Percentiles rank a stretch among this genome's conserved stretches.
These are phyloP conservation scores for Hymenoscyphus infarciens DNA, from an alignment of 2,329 filamentous ascomycete species.

Conservation along the genomic window DNA sequence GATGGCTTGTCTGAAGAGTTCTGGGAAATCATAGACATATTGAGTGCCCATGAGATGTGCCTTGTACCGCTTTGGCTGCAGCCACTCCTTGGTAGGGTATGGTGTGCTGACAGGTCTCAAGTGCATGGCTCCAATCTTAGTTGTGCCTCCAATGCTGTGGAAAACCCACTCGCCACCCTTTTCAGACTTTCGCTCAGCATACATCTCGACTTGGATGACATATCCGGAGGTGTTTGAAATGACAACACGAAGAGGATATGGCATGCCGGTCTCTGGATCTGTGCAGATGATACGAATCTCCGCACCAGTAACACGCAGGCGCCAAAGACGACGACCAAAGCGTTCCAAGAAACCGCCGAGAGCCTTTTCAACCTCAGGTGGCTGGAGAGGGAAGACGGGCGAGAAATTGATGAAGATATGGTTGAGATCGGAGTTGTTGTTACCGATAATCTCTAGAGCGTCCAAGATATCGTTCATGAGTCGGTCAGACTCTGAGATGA, in stretches of 20 bases:
- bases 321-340: slow-evolving; percentile 92
- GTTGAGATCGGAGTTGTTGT: slow-evolving; percentile 98
- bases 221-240: slow-evolving; percentile 99
- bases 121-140: slow-evolving; percentile 94
- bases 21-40: slow-evolving; percentile 99
- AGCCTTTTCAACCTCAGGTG: slow-evolving; percentile 85
- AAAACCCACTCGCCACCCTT: slow-evolving; percentile 94
- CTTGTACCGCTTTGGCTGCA: slow-evolving; percentile 99
- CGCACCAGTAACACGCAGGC: slow-evolving; percentile 91
- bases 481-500: slow-evolving; percentile 94
- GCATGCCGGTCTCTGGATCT: slow-evolving; percentile 75
- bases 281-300: slow-evolving; percentile 99
- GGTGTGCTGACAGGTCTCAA: slow-evolving; percentile 85
- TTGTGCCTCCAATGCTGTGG: slow-evolving; percentile 93
- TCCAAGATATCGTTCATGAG: slow-evolving; percentile 98
- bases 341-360: slow-evolving; percentile 94
- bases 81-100: slow-evolving; percentile 96
- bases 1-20: slow-evolving; percentile 96
- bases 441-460: slow-evolving; percentile 95
- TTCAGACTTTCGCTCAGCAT: slow-evolving; percentile 95
- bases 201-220: slow-evolving; percentile 95
- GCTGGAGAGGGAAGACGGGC: slow-evolving; percentile 88
- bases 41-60: slow-evolving; percentile 98
- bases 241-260: slow-evolving; percentile 90
- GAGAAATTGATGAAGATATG: slow-evolving; percentile 99